These are phyloP conservation scores for Furcasterigmium sp. DNA, from an alignment of 2,329 filamentous ascomycete species.

Conservation along the genomic window DNA sequence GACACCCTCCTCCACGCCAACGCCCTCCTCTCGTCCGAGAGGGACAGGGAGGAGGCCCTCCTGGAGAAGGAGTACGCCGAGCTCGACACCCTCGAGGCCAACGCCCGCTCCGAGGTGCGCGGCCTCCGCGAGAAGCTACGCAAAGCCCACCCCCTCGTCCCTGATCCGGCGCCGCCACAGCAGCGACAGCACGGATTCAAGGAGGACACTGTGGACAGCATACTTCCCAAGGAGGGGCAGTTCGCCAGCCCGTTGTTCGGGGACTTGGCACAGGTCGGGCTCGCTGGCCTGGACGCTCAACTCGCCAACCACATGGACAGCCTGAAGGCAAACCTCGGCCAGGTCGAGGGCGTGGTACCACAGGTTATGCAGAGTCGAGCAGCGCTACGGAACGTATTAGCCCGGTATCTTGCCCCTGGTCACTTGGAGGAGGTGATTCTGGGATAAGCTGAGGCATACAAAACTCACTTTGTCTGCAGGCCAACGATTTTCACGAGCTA, in stretches of 20 bases:
- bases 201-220: no score
- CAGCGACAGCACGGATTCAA: not conserved
- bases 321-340: conserved; percentile 46
- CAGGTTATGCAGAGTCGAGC: conserved; percentile 43
- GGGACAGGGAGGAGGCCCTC: conserved; percentile 47
- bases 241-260: conserved; percentile 10
- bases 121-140: conserved; percentile 43
- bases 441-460: conserved; percentile 22
- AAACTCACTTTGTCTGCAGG: no score
- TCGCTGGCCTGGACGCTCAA: conserved; percentile 40
- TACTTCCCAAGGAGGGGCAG: not conserved
- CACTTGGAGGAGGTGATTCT: conserved; percentile 44
- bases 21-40: conserved; percentile 53
- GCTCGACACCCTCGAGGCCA: conserved; percentile 46
- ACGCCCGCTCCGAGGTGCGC: conserved; percentile 49
- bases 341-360: conserved; percentile 46
- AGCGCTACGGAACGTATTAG: conserved; percentile 42
- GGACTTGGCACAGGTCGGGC: conserved; percentile 34
- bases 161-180: conserved; percentile 18
- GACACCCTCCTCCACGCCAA: conserved; percentile 59
- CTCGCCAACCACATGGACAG: conserved; percentile 52
- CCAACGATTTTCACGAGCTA: no score
- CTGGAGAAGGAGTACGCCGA: conserved; percentile 50
- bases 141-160: conserved; percentile 46
- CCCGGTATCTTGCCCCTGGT: conserved; percentile 36